These are phyloP conservation scores for Allomyces arbusculus DNA, from an alignment of 192 early-diverging fungal species.

Conservation along the genomic window DNA sequence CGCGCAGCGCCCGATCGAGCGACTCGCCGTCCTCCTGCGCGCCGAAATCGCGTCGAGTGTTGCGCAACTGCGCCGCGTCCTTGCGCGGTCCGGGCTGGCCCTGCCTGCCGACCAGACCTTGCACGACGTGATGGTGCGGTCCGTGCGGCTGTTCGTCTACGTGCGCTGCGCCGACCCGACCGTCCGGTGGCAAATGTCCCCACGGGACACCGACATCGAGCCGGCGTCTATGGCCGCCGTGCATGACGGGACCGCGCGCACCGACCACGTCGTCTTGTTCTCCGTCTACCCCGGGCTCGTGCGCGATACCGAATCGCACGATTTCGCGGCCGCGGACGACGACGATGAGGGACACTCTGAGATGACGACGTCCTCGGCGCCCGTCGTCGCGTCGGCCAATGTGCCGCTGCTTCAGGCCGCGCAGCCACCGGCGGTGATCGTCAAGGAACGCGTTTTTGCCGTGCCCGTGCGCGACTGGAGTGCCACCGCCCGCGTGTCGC, in stretches of 20 bases:
- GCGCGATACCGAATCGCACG: neutral
- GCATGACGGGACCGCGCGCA: neutral
- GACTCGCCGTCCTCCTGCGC: neutral
- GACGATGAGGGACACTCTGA: neutral
- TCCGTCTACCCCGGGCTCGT: neutral
- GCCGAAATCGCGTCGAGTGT: neutral
- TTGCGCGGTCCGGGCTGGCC: neutral
- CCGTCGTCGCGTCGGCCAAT: neutral
- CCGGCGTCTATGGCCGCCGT: neutral
- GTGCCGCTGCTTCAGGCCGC: neutral
- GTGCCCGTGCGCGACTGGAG: no score
- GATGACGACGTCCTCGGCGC: neutral
- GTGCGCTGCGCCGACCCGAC: neutral
- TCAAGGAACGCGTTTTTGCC: neutral
- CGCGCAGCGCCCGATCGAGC: neutral
- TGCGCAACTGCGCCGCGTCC: neutral
- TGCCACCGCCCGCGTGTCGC: no score
- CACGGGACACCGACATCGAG: neutral
- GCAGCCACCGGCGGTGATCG: neutral
- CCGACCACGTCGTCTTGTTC: neutral
- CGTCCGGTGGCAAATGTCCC: neutral
- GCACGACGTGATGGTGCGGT: neutral
- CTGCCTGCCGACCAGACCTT: neutral
- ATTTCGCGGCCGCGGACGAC: neutral
- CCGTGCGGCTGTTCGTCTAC: neutral